A percentile compares a stretch with the other conserved stretches of the same genome.
Conservation (phyloP, 176 grass and related monocot genomes). For the maize (Zea mays) region Zm-B73-REFERENCE-NAM-5.0 NC_050100.1:207814001-207814500, state of each 20-base stretch:
- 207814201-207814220: background rate
- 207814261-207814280: slow-evolving; percentile 15
- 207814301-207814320: background rate
- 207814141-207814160: background rate
- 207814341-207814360: background rate
- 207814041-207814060: slow-evolving; percentile 2
- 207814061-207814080: background rate
- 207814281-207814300: background rate
- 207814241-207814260: background rate
- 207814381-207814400: background rate
- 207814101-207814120: too few species aligned
- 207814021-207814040: background rate
- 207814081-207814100: too few species aligned
- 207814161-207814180: background rate
- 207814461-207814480: background rate
- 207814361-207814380: background rate
- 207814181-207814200: slow-evolving; percentile 18
- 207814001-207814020: slow-evolving; percentile 6
- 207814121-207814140: too few species aligned
- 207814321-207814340: background rate
- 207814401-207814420: background rate
- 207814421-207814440: slow-evolving; percentile 7
- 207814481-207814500: background rate
- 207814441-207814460: background rate
- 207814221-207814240: slow-evolving; percentile 4